Evolutionary conservation across 352 stramenopile species (phyloP).

Genomic region (Globisporangium iwayamae): DNA sequence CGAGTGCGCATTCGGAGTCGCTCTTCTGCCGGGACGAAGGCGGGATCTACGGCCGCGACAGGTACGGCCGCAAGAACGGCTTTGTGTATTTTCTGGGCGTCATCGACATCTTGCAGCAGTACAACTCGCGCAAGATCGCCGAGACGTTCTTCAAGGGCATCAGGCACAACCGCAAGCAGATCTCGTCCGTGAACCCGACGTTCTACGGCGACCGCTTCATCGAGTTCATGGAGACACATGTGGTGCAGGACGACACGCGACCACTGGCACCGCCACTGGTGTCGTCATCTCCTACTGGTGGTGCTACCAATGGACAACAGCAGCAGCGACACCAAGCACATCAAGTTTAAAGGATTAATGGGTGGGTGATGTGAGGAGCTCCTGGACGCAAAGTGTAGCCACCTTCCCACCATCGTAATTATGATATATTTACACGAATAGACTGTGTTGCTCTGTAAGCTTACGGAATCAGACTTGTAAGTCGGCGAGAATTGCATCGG

Average conservation of each 20-base stretch:
- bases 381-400: slow-evolving; percentile 2
- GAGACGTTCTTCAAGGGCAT: slow-evolving; percentile 90
- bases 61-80: slow-evolving; percentile 62
- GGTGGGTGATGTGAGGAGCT: neutral
- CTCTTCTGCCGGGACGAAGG: slow-evolving; percentile 75
- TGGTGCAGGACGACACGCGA: slow-evolving; percentile 61
- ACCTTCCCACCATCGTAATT: neutral
- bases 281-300: neutral
- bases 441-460: neutral
- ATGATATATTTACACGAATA: neutral
- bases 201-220: slow-evolving; percentile 90
- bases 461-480: neutral
- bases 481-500: neutral
- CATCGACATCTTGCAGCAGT: slow-evolving; percentile 94
- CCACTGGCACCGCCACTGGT: slow-evolving; percentile 16
- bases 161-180: slow-evolving; percentile 82
- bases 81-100: slow-evolving; percentile 90
- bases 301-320: neutral
- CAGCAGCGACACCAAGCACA: slow-evolving; percentile 7
- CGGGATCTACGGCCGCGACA: slow-evolving; percentile 63
- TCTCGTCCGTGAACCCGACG: slow-evolving; percentile 82
- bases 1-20: slow-evolving; percentile 43
- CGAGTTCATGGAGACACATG: slow-evolving; percentile 83
- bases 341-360: slow-evolving; percentile 4
- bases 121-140: slow-evolving; percentile 89